Percentiles rank a stretch among this genome's conserved stretches.
Evolutionary conservation across 108 stramenopile species (phyloP).

Genomic region (Nitzschia putrida): DNA sequence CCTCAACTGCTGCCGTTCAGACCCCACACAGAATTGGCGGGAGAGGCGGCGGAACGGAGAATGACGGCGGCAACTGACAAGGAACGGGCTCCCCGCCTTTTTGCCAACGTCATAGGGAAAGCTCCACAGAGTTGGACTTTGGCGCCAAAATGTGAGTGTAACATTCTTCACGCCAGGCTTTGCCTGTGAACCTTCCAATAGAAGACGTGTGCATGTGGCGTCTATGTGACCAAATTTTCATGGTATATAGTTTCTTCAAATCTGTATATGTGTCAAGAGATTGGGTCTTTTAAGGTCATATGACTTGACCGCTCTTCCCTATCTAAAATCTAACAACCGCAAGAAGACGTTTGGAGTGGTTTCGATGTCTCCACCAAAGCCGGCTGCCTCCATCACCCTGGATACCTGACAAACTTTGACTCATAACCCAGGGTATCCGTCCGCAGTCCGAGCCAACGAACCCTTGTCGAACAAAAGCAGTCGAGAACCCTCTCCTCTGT

Average conservation of each 20-base stretch:
- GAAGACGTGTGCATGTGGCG: not conserved
- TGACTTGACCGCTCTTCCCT: not conserved
- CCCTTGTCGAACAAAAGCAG: not conserved
- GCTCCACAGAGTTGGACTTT: not conserved
- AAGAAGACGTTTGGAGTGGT: not conserved
- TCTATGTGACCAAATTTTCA: conserved; percentile 13
- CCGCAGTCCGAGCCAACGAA: not conserved
- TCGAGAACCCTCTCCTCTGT: not conserved
- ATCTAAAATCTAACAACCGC: not conserved
- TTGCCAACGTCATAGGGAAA: too few relatives aligned
- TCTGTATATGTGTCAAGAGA: not conserved
- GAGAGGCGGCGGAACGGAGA: conserved; percentile 16
- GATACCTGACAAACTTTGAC: not conserved
- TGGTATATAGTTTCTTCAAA: not conserved
- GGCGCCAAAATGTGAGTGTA: conserved; percentile 23
- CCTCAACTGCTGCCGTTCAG: too few relatives aligned
- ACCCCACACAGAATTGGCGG: conserved; percentile 1
- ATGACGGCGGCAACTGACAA: conserved; percentile 6
- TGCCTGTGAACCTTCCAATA: not conserved
- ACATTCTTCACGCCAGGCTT: not conserved
- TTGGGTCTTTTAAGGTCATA: conserved; percentile 17
- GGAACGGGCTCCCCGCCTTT: too few relatives aligned
- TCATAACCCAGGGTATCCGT: not conserved
- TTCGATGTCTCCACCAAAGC: not conserved
- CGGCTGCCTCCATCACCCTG: not conserved